Evolutionary conservation across 2,329 filamentous ascomycete species (phyloP).

Genomic region (Pleurostoma richardsiae): DNA sequence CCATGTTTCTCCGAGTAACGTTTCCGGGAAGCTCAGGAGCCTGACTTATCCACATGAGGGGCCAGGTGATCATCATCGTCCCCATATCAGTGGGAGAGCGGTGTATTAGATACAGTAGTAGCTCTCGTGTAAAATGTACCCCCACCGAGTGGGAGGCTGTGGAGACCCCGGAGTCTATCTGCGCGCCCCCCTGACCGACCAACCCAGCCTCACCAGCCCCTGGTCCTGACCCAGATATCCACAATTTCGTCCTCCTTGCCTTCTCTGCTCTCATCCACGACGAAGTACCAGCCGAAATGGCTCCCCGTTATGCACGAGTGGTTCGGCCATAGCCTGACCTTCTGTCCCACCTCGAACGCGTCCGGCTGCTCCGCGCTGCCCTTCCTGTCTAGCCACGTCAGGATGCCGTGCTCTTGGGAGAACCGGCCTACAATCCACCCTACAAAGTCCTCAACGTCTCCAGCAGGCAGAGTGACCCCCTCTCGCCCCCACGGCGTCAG

Average conservation of each 20-base stretch:
- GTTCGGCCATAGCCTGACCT: slow-evolving; percentile 70
- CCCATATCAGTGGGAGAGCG: too few species aligned
- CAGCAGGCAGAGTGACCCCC: slow-evolving; percentile 19
- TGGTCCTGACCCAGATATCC: slow-evolving; percentile 72
- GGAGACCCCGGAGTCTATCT: neutral
- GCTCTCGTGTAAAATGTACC: neutral
- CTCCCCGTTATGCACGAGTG: slow-evolving; percentile 75
- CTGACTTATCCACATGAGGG: neutral
- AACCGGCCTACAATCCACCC: slow-evolving; percentile 68
- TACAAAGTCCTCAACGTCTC: slow-evolving; percentile 32
- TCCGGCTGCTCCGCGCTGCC: slow-evolving; percentile 39
- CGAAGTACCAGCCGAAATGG: slow-evolving; percentile 66
- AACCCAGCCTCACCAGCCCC: slow-evolving; percentile 53
- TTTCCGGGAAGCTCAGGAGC: neutral
- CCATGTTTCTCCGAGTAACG: neutral
- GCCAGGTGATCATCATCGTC: neutral
- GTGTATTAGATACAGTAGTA: too few species aligned
- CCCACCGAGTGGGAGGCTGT: neutral
- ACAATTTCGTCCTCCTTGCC: slow-evolving; percentile 55
- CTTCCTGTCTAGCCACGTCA: slow-evolving; percentile 50
- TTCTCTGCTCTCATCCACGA: slow-evolving; percentile 59
- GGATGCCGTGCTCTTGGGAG: slow-evolving; percentile 73
- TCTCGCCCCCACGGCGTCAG: slow-evolving; percentile 51
- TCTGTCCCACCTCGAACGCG: slow-evolving; percentile 56
- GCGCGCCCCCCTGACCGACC: too few species aligned